These are phyloP conservation scores for Malassezia restricta DNA, from an alignment of 1,284 basidiomycete genomes.

Conservation along the genomic window DNA sequence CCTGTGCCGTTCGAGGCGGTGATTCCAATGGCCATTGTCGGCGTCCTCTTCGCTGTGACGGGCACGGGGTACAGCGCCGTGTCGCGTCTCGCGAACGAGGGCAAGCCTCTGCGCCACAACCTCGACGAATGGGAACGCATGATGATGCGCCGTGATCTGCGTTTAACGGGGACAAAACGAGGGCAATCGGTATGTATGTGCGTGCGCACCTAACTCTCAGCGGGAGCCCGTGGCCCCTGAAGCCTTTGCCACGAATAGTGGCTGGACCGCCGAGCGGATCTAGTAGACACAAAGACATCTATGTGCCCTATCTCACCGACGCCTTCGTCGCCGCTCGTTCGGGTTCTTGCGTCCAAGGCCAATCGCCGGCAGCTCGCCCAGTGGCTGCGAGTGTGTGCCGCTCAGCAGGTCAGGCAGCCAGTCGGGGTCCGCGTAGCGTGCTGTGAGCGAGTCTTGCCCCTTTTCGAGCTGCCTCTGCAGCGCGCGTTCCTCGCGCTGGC, in stretches of 20 bases:
- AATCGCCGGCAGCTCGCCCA: constrained; percentile 30
- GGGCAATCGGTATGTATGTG: constrained; percentile 39
- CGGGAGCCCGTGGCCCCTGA: constrained; percentile 32
- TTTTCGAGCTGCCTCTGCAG: constrained; percentile 23
- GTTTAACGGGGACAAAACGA: constrained; percentile 38
- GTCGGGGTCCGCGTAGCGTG: constrained; percentile 41
- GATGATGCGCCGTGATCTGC: constrained; percentile 45
- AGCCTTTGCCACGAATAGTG: constrained; percentile 41
- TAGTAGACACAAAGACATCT: background rate
- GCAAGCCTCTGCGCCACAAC: constrained; percentile 42
- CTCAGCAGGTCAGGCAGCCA: constrained; percentile 35
- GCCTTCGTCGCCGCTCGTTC: constrained; percentile 25
- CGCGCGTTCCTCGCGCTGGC: constrained; percentile 25
- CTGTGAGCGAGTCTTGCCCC: constrained; percentile 34
- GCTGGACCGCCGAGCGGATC: constrained; percentile 35
- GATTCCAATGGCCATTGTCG: constrained; percentile 44
- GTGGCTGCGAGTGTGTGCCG: constrained; percentile 17
- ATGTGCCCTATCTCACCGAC: background rate
- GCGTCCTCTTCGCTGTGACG: constrained; percentile 43
- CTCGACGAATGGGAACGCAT: constrained; percentile 45
- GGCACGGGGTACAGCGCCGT: constrained; percentile 43
- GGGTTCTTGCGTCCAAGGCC: constrained; percentile 43
- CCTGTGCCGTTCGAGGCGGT: constrained; percentile 45
- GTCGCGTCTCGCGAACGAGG: constrained; percentile 37
- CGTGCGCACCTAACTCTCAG: background rate